A percentile compares a stretch with the other conserved stretches of the same genome.
Evolutionary conservation across 1,284 basidiomycete species (phyloP).

Genomic region (Trichosporon ovoides): DNA sequence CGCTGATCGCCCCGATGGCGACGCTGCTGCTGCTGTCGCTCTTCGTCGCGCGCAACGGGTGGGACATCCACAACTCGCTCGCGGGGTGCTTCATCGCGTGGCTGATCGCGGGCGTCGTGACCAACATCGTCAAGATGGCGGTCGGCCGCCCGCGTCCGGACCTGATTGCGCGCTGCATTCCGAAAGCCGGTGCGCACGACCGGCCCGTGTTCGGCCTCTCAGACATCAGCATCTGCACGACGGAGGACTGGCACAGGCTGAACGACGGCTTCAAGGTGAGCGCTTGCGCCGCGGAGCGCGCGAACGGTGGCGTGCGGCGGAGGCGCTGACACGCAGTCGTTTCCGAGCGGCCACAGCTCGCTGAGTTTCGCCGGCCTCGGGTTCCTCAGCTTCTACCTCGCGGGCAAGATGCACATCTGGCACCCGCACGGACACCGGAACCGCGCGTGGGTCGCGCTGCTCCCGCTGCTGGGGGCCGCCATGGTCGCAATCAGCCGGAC

Average conservation of each 20-base stretch:
- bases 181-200: slow-evolving; percentile 60
- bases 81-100: slow-evolving; percentile 71
- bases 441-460: slow-evolving; percentile 76
- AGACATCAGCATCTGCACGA: slow-evolving; percentile 72
- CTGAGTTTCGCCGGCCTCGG: slow-evolving; percentile 86
- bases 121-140: slow-evolving; percentile 69
- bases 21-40: slow-evolving; percentile 65
- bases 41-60: slow-evolving; percentile 67
- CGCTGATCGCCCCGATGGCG: slow-evolving; percentile 61
- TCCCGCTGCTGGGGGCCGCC: slow-evolving; percentile 71
- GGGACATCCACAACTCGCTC: slow-evolving; percentile 80
- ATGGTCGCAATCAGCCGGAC: slow-evolving; percentile 87
- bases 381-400: slow-evolving; percentile 80
- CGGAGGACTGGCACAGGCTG: slow-evolving; percentile 57
- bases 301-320: background rate
- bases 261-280: slow-evolving; percentile 72
- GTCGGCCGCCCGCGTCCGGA: slow-evolving; percentile 88
- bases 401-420: slow-evolving; percentile 87
- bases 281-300: too few relatives aligned
- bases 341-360: slow-evolving; percentile 77
- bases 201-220: slow-evolving; percentile 66
- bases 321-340: slow-evolving; percentile 55
- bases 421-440: slow-evolving; percentile 71
- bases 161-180: slow-evolving; percentile 76
- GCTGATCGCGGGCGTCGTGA: slow-evolving; percentile 70